Base-by-base conservation (phyloP, 257 asterid genomes). In the Fraxinus quadrangulata region DNA sequence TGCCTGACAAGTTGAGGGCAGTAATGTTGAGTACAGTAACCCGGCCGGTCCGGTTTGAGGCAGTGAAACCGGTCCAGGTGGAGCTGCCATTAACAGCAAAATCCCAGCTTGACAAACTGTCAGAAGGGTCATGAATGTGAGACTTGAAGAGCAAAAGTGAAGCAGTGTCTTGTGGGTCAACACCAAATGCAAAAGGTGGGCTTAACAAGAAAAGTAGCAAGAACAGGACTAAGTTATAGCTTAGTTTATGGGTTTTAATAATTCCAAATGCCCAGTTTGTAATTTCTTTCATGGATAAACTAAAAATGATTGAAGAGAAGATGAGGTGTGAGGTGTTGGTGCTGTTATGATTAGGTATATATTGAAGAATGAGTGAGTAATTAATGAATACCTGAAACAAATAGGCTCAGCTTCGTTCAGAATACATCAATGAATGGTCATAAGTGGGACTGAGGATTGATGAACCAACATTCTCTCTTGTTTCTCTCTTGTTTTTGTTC, bases 11-110 rank as follows among this genome's bases (percentile, higher is more conserved):
- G 82, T 75, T 86, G 51, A 85, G 85, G 66, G 88, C 83, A 45
- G 93, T 86, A 75, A 95, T 96, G 86, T 95, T 91, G 74, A 95
- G 92, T n/a, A 82, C 78, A 74, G 86, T 83, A 72, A 91, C 83
- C 63, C 90, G 87, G 63, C 93, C 95, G 67, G 91, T 89, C 79
- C 66, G 83, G 84, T 85, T 87, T 51, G 95, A 90, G 85, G 85
- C 49, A 75, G 90, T 72, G 74, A 90, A 74, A 59, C 97, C 96
- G 33, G 89, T 81, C 86, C 90, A 79, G 71, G 68, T 75, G 76
- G 87, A 80, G 56, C 45, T 61, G 11, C 68, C 68, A 39, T 36
- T 51, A 67, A 45, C 80, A 67, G 74, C 80, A 67, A 3, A 72
- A 83, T 83, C 93, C 96, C 96, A 92, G 77, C 77, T 80, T 26